These are phyloP conservation scores for Aspergillus heteromorphus DNA, from an alignment of 495 filamentous ascomycete species.

Conservation along the genomic window DNA sequence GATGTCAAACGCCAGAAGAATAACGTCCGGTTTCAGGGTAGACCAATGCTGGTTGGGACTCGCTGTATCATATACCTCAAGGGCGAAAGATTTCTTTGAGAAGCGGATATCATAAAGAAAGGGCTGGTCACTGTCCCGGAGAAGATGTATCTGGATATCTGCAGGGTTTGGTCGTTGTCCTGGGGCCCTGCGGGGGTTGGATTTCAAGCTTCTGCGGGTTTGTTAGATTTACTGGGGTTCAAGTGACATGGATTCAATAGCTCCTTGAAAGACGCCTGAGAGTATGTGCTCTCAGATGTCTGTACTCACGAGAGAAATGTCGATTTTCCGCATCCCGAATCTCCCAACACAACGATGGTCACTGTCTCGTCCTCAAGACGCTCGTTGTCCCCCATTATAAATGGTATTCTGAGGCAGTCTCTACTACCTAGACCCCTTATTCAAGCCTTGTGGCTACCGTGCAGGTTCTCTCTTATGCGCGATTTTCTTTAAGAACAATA, in stretches of 20 bases:
- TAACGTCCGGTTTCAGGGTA: conserved; percentile 62
- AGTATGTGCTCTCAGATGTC: background rate
- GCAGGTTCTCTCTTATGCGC: background rate
- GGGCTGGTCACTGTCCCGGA: conserved; percentile 76
- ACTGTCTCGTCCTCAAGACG: conserved; percentile 31
- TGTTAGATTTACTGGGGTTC: background rate
- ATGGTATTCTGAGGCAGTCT: background rate
- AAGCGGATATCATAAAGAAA: conserved; percentile 73
- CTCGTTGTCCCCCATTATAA: conserved; percentile 8
- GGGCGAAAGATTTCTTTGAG: conserved; percentile 59
- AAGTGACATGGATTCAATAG: background rate
- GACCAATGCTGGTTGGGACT: conserved; percentile 68
- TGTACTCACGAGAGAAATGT: conserved; percentile 79
- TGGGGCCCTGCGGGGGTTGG: conserved; percentile 9
- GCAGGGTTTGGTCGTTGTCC: conserved; percentile 7
- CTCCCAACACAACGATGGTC: conserved; percentile 73
- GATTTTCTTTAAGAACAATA: background rate
- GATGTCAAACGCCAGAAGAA: conserved; percentile 80
- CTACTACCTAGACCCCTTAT: background rate
- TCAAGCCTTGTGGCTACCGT: background rate
- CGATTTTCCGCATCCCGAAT: conserved; percentile 76
- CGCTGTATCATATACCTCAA: conserved; percentile 76
- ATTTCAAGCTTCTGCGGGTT: conserved; percentile 24
- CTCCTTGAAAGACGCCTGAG: background rate
- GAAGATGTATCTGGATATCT: conserved; percentile 24